Percentiles rank a stretch among this genome's conserved stretches.
phyloP scores from a whole-genome alignment of 495 filamentous ascomycete genomes.

The Polyplosphaeria fusca region DNA sequence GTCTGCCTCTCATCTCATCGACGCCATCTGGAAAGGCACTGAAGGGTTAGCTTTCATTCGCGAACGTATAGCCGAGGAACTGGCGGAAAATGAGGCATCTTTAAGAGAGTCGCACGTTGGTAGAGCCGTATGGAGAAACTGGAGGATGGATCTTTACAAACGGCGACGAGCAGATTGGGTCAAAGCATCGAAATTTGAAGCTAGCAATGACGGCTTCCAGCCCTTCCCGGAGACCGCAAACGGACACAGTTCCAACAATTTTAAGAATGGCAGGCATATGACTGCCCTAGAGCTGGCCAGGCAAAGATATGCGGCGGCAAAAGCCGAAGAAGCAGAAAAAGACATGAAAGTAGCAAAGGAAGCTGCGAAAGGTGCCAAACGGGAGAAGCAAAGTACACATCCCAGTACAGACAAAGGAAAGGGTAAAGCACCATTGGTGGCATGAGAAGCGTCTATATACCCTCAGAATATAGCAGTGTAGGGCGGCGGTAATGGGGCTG shows the following conservation, averaged over 20 bases:
- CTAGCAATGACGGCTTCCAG: slow-evolving; percentile 44
- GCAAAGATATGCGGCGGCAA: slow-evolving; percentile 38
- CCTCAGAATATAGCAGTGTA: too few species aligned
- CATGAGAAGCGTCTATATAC: slow-evolving; percentile 6
- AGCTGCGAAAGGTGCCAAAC: slow-evolving; percentile 4
- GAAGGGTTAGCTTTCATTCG: slow-evolving; percentile 63
- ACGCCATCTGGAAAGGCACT: slow-evolving; percentile 68
- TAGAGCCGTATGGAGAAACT: slow-evolving; percentile 83
- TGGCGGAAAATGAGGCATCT: slow-evolving; percentile 57
- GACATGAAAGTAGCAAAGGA: slow-evolving; percentile 20
- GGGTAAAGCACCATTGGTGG: slow-evolving; percentile 10
- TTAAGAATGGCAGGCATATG: slow-evolving; percentile 24
- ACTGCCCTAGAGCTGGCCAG: slow-evolving; percentile 41
- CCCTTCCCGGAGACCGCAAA: slow-evolving; percentile 36
- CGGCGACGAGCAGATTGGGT: slow-evolving; percentile 67
- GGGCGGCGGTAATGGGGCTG: too few species aligned
- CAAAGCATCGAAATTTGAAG: slow-evolving; percentile 56
- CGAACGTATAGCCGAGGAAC: slow-evolving; percentile 63
- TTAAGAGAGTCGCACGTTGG: slow-evolving; percentile 74
- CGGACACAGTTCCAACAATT: slow-evolving; percentile 4
- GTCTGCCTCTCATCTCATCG: slow-evolving; percentile 74
- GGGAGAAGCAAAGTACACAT: background rate
- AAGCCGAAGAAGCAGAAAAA: slow-evolving; percentile 36
- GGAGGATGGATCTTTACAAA: slow-evolving; percentile 86
- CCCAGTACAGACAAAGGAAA: slow-evolving; percentile 12